Evolutionary conservation across 306 rosid species (phyloP).

Genomic region (Datisca glomerata): DNA sequence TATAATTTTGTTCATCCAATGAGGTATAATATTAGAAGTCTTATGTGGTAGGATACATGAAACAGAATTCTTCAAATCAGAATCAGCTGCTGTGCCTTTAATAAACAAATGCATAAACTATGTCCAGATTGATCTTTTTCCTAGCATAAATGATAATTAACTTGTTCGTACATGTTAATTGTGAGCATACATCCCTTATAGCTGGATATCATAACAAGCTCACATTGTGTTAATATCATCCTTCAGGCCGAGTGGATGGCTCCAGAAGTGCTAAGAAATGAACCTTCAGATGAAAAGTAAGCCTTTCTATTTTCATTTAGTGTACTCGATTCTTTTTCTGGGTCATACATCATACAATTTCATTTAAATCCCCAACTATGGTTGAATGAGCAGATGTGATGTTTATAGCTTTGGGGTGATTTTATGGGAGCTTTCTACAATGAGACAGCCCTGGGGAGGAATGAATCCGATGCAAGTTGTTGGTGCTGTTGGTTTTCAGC

Average conservation of each 20-base stretch:
- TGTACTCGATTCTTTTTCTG: too few species aligned
- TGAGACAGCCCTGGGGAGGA: conserved; percentile 99
- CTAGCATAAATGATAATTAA: background rate
- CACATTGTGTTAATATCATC: conserved; percentile 13
- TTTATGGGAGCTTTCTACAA: conserved; percentile 86
- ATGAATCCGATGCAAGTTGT: conserved; percentile 99
- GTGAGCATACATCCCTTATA: too few species aligned
- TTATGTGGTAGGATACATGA: too few species aligned
- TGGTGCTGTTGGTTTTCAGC: conserved; percentile 99
- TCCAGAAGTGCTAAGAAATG: conserved; percentile 95
- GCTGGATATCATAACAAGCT: conserved; percentile 18
- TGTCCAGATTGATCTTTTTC: background rate
- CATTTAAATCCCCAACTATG: too few species aligned
- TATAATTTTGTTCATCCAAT: too few species aligned
- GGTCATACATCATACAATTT: too few species aligned
- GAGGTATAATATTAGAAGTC: too few species aligned
- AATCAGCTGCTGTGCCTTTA: too few species aligned
- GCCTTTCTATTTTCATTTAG: conserved; percentile 5
- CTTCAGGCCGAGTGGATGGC: conserved; percentile 99
- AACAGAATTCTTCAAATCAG: too few species aligned
- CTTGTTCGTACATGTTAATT: background rate
- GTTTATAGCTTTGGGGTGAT: conserved; percentile 95
- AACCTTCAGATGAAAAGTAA: conserved; percentile 96
- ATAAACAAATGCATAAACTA: too few species aligned
- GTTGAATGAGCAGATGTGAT: conserved; percentile 52